A percentile compares a stretch with the other conserved stretches of the same genome.
phyloP scores from a whole-genome alignment of 306 rosid genomes.

The Castanopsis chinensis region DNA sequence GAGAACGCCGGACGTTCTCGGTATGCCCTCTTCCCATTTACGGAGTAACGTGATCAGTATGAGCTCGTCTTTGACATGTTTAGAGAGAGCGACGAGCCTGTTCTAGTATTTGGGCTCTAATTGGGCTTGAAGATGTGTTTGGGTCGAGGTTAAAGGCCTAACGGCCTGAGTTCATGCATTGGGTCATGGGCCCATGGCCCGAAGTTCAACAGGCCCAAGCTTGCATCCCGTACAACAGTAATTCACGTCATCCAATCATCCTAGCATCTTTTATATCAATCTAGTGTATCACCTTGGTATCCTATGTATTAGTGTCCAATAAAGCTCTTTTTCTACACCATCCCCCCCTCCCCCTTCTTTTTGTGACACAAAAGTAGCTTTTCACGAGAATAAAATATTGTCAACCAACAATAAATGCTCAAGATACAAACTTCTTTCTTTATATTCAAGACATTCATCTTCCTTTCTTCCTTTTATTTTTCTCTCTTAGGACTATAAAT shows the following conservation, averaged over 20 bases:
- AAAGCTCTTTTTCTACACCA: background rate
- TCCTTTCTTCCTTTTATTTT: background rate
- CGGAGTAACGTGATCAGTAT: too few species aligned
- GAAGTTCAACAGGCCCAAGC: too few species aligned
- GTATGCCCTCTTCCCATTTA: too few species aligned
- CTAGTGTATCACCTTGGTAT: background rate
- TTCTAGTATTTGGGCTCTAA: too few species aligned
- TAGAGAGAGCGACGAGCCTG: too few species aligned
- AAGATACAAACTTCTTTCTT: background rate
- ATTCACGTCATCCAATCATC: background rate
- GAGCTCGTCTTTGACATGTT: too few species aligned
- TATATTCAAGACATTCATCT: background rate
- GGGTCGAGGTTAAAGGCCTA: too few species aligned
- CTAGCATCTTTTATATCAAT: background rate
- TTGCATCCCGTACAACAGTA: background rate
- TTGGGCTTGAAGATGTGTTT: too few species aligned
- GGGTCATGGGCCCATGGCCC: too few species aligned
- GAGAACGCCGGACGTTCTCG: too few species aligned
- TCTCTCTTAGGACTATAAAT: background rate
- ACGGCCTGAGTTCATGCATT: too few species aligned
- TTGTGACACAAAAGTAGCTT: background rate
- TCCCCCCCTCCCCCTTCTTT: too few species aligned
- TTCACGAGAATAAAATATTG: constrained; percentile 8
- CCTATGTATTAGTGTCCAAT: background rate
- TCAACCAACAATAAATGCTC: background rate